Percentiles rank a stretch among this genome's conserved stretches.
phyloP scores from a whole-genome alignment of 2,329 filamentous ascomycete species.

The Trichoderma aggressivum region DNA sequence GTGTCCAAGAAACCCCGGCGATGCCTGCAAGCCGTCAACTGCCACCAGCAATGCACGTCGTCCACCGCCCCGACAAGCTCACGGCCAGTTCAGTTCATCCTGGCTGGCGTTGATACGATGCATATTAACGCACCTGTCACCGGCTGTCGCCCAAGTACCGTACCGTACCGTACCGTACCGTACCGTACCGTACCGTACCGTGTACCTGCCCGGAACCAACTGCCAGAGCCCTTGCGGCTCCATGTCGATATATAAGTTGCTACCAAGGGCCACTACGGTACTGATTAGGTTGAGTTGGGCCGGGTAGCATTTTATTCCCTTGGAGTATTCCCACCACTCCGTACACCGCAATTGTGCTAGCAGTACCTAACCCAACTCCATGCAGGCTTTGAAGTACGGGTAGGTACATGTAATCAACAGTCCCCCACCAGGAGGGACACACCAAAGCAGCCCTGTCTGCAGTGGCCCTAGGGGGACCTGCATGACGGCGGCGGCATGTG shows the following conservation, averaged over 20 bases:
- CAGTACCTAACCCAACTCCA: too few species aligned
- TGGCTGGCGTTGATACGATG: neutral
- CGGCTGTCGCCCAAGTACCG: neutral
- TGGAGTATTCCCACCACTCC: neutral
- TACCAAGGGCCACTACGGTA: neutral
- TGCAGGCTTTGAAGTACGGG: too few species aligned
- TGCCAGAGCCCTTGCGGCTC: neutral
- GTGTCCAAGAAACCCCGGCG: neutral
- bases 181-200: too few species aligned
- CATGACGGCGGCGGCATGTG: conserved; percentile 5
- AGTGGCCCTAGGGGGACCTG: conserved; percentile 13
- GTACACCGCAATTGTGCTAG: neutral
- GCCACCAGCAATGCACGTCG: neutral
- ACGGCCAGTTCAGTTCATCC: neutral
- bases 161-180: too few species aligned
- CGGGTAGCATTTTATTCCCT: neutral
- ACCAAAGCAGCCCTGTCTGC: neutral
- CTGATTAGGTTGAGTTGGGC: neutral
- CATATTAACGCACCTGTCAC: neutral
- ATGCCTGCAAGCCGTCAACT: neutral
- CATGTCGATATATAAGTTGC: neutral
- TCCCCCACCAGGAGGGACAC: neutral
- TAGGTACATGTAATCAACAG: neutral
- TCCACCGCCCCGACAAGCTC: neutral
- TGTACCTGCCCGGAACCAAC: neutral